These are phyloP conservation scores for Debaryomyces hansenii DNA, from an alignment of 805 yeast genomes.

Conservation along the genomic window DNA sequence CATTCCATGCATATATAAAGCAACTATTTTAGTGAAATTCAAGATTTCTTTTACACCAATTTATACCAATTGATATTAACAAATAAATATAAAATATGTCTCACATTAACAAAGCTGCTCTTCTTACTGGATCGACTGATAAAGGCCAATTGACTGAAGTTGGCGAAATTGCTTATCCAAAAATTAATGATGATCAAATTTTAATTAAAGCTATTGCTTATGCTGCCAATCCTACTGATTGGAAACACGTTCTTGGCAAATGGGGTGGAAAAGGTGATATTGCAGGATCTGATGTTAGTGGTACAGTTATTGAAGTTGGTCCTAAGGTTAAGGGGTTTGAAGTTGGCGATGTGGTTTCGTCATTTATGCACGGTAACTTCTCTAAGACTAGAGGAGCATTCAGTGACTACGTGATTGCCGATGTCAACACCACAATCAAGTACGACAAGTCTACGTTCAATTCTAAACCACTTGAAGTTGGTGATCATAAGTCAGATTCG, in stretches of 20 bases:
- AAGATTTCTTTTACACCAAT: too few species aligned
- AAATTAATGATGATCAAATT: conserved; percentile 27
- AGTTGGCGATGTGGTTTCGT: conserved; percentile 59
- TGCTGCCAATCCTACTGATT: conserved; percentile 71
- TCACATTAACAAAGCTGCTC: conserved; percentile 20
- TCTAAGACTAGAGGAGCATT: conserved; percentile 54
- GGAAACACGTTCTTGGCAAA: conserved; percentile 52
- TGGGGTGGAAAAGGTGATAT: conserved; percentile 46
- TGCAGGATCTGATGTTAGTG: conserved; percentile 62
- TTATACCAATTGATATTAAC: too few species aligned
- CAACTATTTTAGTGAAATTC: too few species aligned
- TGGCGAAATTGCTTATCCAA: conserved; percentile 5
- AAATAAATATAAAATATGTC: conserved; percentile 12
- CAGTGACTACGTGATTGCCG: conserved; percentile 50
- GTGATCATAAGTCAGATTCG: conserved; percentile 32
- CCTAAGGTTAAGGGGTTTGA: neutral
- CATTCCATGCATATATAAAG: too few species aligned
- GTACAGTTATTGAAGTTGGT: conserved; percentile 38
- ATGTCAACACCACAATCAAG: conserved; percentile 35
- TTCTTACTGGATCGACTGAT: conserved; percentile 27
- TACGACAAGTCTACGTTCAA: conserved; percentile 13
- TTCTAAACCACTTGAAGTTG: conserved; percentile 17
- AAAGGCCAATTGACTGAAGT: conserved; percentile 7
- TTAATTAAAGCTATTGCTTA: conserved; percentile 52
- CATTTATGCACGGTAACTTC: conserved; percentile 55